phyloP scores from a whole-genome alignment of 2,329 filamentous ascomycete genomes.

The Apiospora rasikravindrae region DNA sequence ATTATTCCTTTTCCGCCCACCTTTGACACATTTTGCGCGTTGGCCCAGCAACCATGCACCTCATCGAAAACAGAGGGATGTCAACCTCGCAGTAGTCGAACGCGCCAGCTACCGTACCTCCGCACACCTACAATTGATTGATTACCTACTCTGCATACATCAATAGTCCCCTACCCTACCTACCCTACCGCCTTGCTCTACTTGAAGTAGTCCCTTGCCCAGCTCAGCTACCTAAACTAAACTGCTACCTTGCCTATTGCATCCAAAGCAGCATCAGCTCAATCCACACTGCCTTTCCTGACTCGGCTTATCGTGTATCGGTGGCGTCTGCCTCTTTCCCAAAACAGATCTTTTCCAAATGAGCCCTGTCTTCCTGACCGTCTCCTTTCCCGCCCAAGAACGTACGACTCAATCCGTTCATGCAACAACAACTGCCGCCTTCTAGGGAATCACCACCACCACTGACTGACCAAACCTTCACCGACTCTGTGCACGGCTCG shows the following conservation, averaged over 20 bases:
- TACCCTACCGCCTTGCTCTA: no score
- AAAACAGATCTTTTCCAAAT: slow-evolving; percentile 14
- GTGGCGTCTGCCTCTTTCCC: slow-evolving; percentile 7
- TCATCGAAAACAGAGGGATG: not conserved
- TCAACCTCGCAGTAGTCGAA: not conserved
- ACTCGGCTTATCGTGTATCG: slow-evolving; percentile 14
- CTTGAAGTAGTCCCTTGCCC: not conserved
- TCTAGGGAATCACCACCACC: not conserved
- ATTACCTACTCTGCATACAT: not conserved
- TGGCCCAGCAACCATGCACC: not conserved
- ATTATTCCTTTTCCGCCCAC: not conserved
- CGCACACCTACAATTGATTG: not conserved
- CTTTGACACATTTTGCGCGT: not conserved
- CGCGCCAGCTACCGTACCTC: no score
- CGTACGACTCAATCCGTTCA: not conserved
- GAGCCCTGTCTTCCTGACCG: slow-evolving; percentile 8
- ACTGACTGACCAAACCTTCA: not conserved
- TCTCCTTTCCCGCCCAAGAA: slow-evolving; percentile 2
- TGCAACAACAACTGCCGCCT: slow-evolving; percentile 4
- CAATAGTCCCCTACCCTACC: not conserved
- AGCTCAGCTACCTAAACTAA: not conserved
- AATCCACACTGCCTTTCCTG: slow-evolving; percentile 6
- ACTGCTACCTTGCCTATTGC: not conserved
- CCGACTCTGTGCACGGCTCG: slow-evolving; percentile 11
- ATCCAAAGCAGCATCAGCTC: not conserved